These are phyloP conservation scores for Cytidiella melzeri DNA, from an alignment of 768 basidiomycete genomes.

Conservation along the genomic window DNA sequence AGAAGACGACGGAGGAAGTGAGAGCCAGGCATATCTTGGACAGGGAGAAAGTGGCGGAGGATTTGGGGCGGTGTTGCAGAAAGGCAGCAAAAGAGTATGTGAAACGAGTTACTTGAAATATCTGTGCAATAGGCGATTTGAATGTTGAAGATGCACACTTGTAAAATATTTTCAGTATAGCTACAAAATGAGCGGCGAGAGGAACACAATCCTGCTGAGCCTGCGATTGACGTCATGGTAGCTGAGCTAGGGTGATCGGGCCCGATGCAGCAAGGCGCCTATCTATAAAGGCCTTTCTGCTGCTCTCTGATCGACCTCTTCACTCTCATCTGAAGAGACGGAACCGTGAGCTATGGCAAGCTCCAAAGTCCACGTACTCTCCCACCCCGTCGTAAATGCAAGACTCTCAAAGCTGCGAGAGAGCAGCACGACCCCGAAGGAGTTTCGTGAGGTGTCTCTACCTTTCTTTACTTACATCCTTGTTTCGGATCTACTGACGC, in stretches of 20 bases:
- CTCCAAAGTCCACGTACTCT: conserved; percentile 42
- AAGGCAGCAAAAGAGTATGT: background rate
- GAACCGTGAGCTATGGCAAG: background rate
- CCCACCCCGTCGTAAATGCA: conserved; percentile 70
- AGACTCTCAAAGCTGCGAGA: conserved; percentile 67
- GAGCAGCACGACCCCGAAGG: conserved; percentile 54
- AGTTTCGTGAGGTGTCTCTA: conserved; percentile 65
- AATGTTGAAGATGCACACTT: too few species aligned
- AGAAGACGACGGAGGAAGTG: background rate
- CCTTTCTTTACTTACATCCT: background rate
- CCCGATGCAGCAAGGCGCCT: too few species aligned
- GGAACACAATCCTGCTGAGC: too few species aligned
- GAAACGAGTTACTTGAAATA: too few species aligned
- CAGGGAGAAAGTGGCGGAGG: background rate
- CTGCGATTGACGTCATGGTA: too few species aligned
- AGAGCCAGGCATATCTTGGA: background rate
- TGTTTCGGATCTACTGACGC: background rate
- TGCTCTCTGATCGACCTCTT: conserved; percentile 12
- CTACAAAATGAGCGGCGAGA: too few species aligned
- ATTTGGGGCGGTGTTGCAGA: background rate
- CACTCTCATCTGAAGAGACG: background rate
- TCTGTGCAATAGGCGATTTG: too few species aligned
- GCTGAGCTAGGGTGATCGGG: too few species aligned
- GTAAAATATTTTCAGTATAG: too few species aligned
- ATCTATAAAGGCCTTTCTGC: too few species aligned